Evolutionary conservation across 2,329 filamentous ascomycete species (phyloP), one percentile per base, ranked within the genome.

Genomic region (Fusarium stilboides): DNA sequence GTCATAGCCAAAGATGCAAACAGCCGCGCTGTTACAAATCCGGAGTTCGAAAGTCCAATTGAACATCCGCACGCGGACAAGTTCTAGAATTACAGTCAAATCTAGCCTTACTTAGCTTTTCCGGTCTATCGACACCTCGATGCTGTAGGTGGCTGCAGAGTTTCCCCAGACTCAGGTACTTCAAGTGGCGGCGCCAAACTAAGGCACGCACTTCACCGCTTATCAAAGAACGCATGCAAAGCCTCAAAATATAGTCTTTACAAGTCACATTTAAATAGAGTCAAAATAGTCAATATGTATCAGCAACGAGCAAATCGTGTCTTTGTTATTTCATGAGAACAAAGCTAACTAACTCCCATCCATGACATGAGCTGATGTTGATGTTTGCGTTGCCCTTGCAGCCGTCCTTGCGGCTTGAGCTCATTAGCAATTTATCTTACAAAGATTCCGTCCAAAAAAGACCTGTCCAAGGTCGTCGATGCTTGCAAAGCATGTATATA

Each of bases 361-460:
- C 53, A 34, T 63, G 47, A 56, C 59, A 43, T 52, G 40, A 45
- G 33, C 22, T 54, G 58, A 45, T 55, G 46, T 36, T 55, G 50
- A 52, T 46, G 40, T 26, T 58, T 62, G 22, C 55, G 24, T 47
- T 55, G 37, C 52, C 64, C 54, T 26, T 49, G 36, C 66, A 47
- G 40, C 68, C 65, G 65, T 69, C 61, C 49, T 55, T 62, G 58
- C 57, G 68, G 68, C 46, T 10, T 39, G 42, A 62, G 57, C 55
- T 62, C 61, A 72, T 74, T 71, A 73, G 60, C 65, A 70, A 72
- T 71, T 56, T 70, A 74, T 64, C 63, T 63, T 56, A 65, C 46
- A 59, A 70, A 63, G 43, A 40, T 67, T 46, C 34, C 49, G 44
- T 50, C 47, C 60, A 69, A 74, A 69, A 63, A 45, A 50, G 62